Conservation (phyloP, 2,329 filamentous ascomycete species). For the Beauveria varroae region DNA sequence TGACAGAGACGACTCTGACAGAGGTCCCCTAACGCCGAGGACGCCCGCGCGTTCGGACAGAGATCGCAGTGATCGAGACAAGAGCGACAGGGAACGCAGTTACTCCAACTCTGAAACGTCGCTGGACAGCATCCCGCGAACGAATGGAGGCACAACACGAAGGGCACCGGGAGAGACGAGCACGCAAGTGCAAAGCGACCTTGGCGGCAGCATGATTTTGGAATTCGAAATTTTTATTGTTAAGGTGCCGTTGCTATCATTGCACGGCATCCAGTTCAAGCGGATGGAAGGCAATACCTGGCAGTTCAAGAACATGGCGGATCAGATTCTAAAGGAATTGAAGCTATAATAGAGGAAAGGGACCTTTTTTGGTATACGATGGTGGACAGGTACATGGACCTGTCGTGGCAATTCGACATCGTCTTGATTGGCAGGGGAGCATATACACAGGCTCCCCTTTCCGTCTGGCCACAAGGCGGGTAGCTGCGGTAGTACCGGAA, state of each 20-base stretch:
- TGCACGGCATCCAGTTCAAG: slow-evolving; percentile 98
- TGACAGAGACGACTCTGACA: slow-evolving; percentile 56
- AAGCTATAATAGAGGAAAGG: slow-evolving; percentile 48
- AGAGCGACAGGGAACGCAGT: slow-evolving; percentile 49
- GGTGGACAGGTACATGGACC: neutral
- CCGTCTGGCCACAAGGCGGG: neutral
- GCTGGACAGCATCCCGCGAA: slow-evolving; percentile 60
- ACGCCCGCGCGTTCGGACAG: slow-evolving; percentile 38
- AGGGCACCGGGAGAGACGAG: slow-evolving; percentile 76
- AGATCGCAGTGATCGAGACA: slow-evolving; percentile 10
- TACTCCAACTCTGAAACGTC: slow-evolving; percentile 85
- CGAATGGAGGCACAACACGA: slow-evolving; percentile 43
- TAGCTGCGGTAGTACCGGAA: neutral
- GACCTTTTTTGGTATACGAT: neutral
- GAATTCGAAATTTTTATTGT: slow-evolving; percentile 96
- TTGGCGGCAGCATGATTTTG: slow-evolving; percentile 75
- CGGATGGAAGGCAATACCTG: slow-evolving; percentile 91
- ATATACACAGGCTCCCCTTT: neutral
- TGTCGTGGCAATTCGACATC: neutral
- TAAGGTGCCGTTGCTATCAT: slow-evolving; percentile 84
- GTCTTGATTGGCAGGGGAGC: neutral
- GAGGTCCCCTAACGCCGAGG: slow-evolving; percentile 32
- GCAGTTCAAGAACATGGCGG: slow-evolving; percentile 98
- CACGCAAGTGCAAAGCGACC: slow-evolving; percentile 84
- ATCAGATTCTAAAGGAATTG: slow-evolving; percentile 84